Evolutionary conservation across 345 rosid genomes (phyloP).

Genomic region (Eutrema heterophyllum): DNA sequence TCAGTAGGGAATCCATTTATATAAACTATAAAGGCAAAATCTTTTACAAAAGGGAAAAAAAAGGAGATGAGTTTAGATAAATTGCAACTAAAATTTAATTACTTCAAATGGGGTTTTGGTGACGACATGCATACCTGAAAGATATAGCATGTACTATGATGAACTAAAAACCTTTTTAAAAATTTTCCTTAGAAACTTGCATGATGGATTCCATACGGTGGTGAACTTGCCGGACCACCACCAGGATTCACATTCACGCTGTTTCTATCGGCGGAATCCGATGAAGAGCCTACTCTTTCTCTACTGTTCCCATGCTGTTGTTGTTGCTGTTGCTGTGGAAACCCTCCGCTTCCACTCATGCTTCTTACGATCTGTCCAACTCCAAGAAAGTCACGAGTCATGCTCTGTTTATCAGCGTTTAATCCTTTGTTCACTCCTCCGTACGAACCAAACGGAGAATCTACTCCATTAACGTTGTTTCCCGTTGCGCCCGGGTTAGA

Average conservation of each 20-base stretch:
- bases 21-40: conserved; percentile 25
- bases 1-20: conserved; percentile 14
- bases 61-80: conserved; percentile 20
- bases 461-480: conserved; percentile 35
- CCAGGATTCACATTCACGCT: conserved; percentile 29
- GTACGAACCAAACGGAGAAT: conserved; percentile 28
- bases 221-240: conserved; percentile 37
- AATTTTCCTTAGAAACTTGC: conserved; percentile 18
- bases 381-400: conserved; percentile 78
- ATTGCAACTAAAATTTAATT: conserved; percentile 29
- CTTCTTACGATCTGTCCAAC: conserved; percentile 64
- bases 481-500: conserved; percentile 32
- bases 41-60: conserved; percentile 19
- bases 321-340: conserved; percentile 30
- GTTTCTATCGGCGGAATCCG: conserved; percentile 40
- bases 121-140: conserved; percentile 32
- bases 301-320: conserved; percentile 25
- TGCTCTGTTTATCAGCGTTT: conserved; percentile 37
- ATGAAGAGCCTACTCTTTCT: conserved; percentile 34
- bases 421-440: conserved; percentile 25
- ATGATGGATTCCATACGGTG: conserved; percentile 34
- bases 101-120: conserved; percentile 26
- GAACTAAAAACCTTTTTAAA: neutral
- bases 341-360: conserved; percentile 39
- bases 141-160: conserved; percentile 25